Base-by-base conservation (phyloP, 2,329 filamentous ascomycete genomes). In the Nemania diffusa region DNA sequence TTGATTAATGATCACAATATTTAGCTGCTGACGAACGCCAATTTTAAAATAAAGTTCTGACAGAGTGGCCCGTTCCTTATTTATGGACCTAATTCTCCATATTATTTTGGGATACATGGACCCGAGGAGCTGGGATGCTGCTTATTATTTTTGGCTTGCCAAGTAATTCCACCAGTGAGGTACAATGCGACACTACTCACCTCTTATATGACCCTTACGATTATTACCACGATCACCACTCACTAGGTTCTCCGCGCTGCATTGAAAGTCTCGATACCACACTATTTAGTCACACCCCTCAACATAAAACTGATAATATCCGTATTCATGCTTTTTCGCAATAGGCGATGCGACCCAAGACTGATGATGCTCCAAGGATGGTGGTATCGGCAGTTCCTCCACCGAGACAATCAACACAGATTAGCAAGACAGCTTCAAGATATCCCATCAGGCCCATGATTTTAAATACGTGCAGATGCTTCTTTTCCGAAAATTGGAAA, bases 41-140 rank as follows among this genome's bases (percentile, higher is more conserved):
- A 27, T 42, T 27, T 51, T 5, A 3, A 34, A 59, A 22, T 60
- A 60, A 60, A 51, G 56, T 55, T 60, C 50, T 55, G 62, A 55
- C 62, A 20, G 29, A 27, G 8, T 27, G 20, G 29, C 4, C 20
- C 3, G 9, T 37, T 24, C 11, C 20, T 17, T 20, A 34, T 55
- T 51, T 62, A 53, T 34, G 34, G 58, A 24, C 37, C 50, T 24
- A 17, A 15, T 40, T 17, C 37, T 44, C 17, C 2, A 32, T 5
- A 9, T 32, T 32, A 5, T 32, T 9, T 9, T 32, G n/a, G 40
- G 40, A 20, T 20, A 44, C 17, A 44, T n/a, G 40, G 40, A 44
- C 40, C 40, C 40, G 40, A 44, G 17, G n/a, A 20, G 40, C 40
- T 44, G 17, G 40, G 37, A 40, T n/a, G 17, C 40, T 44, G 20